These are phyloP conservation scores for Aspergillus sp. DNA, from an alignment of 2,329 filamentous ascomycete genomes.

Conservation along the genomic window DNA sequence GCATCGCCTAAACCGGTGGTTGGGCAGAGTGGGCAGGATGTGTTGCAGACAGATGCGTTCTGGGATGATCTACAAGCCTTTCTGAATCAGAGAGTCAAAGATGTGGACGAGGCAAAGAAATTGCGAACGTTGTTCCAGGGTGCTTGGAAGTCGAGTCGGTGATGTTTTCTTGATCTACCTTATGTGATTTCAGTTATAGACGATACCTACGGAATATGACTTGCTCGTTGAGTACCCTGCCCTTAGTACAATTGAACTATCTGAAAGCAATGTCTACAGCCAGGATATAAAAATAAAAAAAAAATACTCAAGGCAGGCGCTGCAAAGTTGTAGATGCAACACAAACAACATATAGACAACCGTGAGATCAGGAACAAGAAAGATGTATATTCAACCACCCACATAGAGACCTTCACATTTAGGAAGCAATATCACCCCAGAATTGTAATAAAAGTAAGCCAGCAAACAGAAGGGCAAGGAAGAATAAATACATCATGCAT, in stretches of 20 bases:
- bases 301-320: too few relatives aligned
- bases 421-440: neutral
- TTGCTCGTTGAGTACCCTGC: neutral
- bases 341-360: too few relatives aligned
- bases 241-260: too few relatives aligned
- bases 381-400: neutral
- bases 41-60: constrained; percentile 64
- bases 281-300: neutral
- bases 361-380: neutral
- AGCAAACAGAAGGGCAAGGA: neutral
- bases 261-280: neutral
- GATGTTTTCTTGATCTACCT: neutral
- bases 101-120: constrained; percentile 57
- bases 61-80: constrained; percentile 81
- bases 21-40: constrained; percentile 49
- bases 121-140: constrained; percentile 60
- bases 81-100: constrained; percentile 67
- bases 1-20: constrained; percentile 36
- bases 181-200: neutral
- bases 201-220: neutral
- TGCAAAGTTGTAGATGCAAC: too few relatives aligned
- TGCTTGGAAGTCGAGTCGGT: constrained; percentile 47
- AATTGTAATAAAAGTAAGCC: too few relatives aligned
- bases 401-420: neutral
- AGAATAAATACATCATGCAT: constrained; percentile 12